Evolutionary conservation across 768 basidiomycete species (phyloP).

Genomic region (Leccinum pellstonianum): DNA sequence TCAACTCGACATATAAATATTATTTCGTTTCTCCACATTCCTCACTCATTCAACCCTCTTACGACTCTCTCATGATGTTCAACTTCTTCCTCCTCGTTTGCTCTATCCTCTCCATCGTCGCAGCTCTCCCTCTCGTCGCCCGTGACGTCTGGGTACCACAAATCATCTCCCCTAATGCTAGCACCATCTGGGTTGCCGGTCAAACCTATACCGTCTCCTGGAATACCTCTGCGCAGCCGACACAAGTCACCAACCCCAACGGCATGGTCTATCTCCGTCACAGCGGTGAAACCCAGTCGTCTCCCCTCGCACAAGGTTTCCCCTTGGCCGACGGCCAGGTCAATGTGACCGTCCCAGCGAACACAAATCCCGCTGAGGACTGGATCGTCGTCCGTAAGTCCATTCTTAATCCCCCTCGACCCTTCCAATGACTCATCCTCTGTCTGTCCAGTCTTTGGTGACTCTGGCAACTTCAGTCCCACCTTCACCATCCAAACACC

Average conservation of each 20-base stretch:
- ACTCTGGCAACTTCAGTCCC: slow-evolving; percentile 50
- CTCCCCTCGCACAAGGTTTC: slow-evolving; percentile 41
- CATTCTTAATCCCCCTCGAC: neutral
- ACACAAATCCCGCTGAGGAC: slow-evolving; percentile 35
- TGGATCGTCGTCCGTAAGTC: slow-evolving; percentile 48
- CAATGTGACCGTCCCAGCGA: slow-evolving; percentile 40
- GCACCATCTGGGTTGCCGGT: slow-evolving; percentile 43
- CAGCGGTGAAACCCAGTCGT: slow-evolving; percentile 26
- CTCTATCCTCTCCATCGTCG: slow-evolving; percentile 28
- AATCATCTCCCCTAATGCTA: slow-evolving; percentile 37
- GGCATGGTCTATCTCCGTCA: slow-evolving; percentile 46
- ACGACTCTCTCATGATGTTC: slow-evolving; percentile 25
- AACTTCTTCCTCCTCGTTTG: slow-evolving; percentile 13
- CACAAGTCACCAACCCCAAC: slow-evolving; percentile 46
- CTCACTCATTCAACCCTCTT: neutral
- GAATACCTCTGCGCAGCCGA: slow-evolving; percentile 42
- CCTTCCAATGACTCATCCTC: neutral
- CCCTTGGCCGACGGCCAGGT: slow-evolving; percentile 35
- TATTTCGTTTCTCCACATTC: neutral
- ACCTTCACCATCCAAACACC: slow-evolving; percentile 40
- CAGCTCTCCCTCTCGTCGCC: slow-evolving; percentile 30
- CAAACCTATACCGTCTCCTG: slow-evolving; percentile 43
- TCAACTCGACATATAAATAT: neutral
- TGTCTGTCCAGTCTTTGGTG: slow-evolving; percentile 44
- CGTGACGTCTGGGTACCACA: slow-evolving; percentile 51